phyloP scores from a whole-genome alignment of 768 basidiomycete genomes.

The Rhizopogon vinicolor region DNA sequence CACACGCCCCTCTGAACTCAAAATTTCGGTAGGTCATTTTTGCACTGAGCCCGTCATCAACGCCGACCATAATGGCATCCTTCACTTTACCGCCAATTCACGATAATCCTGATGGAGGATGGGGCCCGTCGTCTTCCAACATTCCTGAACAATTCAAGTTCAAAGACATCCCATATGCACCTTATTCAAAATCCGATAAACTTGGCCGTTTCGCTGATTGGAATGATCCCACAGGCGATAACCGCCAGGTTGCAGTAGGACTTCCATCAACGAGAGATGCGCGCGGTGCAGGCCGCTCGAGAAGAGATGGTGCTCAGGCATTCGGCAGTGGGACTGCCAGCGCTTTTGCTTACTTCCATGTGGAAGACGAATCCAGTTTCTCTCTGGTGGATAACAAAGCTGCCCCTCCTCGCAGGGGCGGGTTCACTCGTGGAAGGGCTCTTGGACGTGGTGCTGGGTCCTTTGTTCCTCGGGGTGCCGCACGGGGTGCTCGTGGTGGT shows the following conservation, averaged over 20 bases:
- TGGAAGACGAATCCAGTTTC: conserved; percentile 96
- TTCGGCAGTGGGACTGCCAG: conserved; percentile 89
- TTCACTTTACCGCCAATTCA: conserved; percentile 85
- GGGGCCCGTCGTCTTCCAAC: conserved; percentile 83
- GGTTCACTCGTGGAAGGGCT: conserved; percentile 50
- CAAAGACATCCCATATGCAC: conserved; percentile 98
- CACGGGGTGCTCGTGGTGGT: conserved; percentile 42
- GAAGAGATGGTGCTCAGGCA: conserved; percentile 75
- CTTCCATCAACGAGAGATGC: conserved; percentile 39
- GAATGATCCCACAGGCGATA: conserved; percentile 74
- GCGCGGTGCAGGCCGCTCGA: conserved; percentile 54
- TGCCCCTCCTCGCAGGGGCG: conserved; percentile 60
- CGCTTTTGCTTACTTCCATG: conserved; percentile 96
- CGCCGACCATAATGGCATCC: conserved; percentile 51
- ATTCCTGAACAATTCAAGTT: conserved; percentile 92
- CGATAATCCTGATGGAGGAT: conserved; percentile 91
- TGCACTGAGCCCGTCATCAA: conserved; percentile 3
- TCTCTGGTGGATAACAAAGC: conserved; percentile 91
- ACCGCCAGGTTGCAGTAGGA: conserved; percentile 51
- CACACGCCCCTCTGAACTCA: conserved; percentile 8
- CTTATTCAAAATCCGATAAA: conserved; percentile 98
- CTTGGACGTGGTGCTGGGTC: conserved; percentile 29
- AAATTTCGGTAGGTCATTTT: conserved; percentile 13
- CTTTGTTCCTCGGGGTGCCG: conserved; percentile 36
- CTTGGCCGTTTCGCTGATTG: conserved; percentile 97